A percentile compares a stretch with the other conserved stretches of the same genome.
phyloP scores from a whole-genome alignment of 345 rosid species.

The Corchorus olitorius region DNA sequence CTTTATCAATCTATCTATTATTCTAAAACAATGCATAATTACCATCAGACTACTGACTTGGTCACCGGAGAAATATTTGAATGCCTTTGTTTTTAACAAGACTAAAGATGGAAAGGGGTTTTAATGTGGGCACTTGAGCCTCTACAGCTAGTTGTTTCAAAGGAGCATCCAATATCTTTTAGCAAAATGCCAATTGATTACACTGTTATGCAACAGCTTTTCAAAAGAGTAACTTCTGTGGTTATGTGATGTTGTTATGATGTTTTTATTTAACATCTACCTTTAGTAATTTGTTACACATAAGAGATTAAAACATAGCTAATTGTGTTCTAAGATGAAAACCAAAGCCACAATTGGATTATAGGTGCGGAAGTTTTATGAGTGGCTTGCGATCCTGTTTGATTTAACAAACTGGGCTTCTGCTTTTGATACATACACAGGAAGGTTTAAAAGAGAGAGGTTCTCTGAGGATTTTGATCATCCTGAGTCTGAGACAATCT shows the following conservation, averaged over 20 bases:
- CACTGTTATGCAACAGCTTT: neutral
- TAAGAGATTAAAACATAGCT: neutral
- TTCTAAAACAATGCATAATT: neutral
- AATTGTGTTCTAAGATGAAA: neutral
- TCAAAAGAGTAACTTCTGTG: neutral
- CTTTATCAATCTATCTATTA: neutral
- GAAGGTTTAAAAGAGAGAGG: conserved; percentile 43
- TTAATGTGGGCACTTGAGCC: neutral
- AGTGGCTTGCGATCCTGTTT: neutral
- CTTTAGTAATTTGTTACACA: neutral
- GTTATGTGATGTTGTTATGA: neutral
- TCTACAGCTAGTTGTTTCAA: neutral
- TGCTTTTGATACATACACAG: conserved; percentile 33
- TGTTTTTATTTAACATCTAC: neutral
- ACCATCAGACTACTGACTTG: neutral
- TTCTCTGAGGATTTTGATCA: conserved; percentile 46
- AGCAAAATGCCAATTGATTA: neutral
- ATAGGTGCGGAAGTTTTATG: neutral
- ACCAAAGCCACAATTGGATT: neutral
- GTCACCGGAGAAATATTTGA: neutral
- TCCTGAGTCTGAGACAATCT: conserved; percentile 46
- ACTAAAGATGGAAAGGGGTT: neutral
- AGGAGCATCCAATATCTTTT: conserved; percentile 3
- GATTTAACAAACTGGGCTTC: neutral
- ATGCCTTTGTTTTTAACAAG: neutral